These are phyloP conservation scores for Adansonia rubrostipa DNA, from an alignment of 441 rosid genomes.

Conservation along the genomic window DNA sequence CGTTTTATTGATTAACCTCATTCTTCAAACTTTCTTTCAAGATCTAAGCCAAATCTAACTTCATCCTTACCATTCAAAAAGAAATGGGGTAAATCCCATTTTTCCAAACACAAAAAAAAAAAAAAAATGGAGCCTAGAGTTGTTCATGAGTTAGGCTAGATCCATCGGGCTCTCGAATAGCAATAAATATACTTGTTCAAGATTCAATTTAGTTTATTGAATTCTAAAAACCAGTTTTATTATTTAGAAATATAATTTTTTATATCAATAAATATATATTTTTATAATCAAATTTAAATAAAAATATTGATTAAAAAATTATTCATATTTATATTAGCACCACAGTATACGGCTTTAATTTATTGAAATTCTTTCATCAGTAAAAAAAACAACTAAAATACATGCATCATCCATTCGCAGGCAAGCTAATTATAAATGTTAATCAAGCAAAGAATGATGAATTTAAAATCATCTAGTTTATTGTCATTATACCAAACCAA, in stretches of 20 bases:
- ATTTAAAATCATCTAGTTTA: conserved; percentile 9
- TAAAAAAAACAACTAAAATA: not conserved
- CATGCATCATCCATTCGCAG: not conserved
- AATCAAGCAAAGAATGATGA: conserved; percentile 1
- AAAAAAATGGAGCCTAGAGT: too few species aligned
- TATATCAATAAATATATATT: not conserved
- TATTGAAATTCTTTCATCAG: not conserved
- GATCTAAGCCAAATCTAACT: not conserved
- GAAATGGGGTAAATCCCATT: not conserved
- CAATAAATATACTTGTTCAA: too few species aligned
- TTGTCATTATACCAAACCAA: conserved; percentile 21
- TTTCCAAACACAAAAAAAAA: too few species aligned
- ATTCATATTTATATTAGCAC: not conserved
- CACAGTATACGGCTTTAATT: too few species aligned
- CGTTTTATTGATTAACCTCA: not conserved
- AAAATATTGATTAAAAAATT: not conserved
- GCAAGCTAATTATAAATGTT: not conserved
- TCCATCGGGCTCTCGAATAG: too few species aligned
- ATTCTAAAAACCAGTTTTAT: too few species aligned
- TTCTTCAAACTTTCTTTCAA: not conserved
- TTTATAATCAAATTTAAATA: too few species aligned
- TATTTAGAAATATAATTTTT: too few species aligned
- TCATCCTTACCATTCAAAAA: not conserved
- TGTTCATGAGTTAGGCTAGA: too few species aligned
- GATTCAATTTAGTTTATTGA: too few species aligned